Evolutionary conservation across 495 filamentous ascomycete species (phyloP).

Genomic region (Talaromyces liani): DNA sequence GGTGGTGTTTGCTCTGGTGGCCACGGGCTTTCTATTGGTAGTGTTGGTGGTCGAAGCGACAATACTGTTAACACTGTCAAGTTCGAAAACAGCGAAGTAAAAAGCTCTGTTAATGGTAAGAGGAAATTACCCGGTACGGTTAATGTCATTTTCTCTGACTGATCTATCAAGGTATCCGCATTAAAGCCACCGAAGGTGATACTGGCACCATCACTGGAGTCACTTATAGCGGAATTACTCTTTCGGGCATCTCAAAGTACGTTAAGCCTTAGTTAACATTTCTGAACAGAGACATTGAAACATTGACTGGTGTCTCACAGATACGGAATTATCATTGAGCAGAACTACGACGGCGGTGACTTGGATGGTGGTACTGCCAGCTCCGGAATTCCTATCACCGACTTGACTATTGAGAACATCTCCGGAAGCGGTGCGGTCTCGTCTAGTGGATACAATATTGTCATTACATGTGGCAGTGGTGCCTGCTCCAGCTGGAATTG

Average conservation of each 20-base stretch:
- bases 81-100: slow-evolving; percentile 16
- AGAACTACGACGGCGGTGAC: slow-evolving; percentile 53
- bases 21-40: slow-evolving; percentile 36
- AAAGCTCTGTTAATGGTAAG: slow-evolving; percentile 13
- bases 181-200: slow-evolving; percentile 19
- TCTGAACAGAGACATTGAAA: not conserved
- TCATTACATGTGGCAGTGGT: slow-evolving; percentile 41
- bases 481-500: slow-evolving; percentile 38
- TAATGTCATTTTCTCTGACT: not conserved
- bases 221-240: slow-evolving; percentile 19
- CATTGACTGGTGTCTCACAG: slow-evolving; percentile 17
- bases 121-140: not conserved
- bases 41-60: slow-evolving; percentile 39
- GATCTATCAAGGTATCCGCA: slow-evolving; percentile 18
- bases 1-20: slow-evolving; percentile 33
- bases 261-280: not conserved
- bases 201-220: slow-evolving; percentile 19
- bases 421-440: slow-evolving; percentile 33
- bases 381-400: slow-evolving; percentile 50
- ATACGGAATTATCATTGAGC: slow-evolving; percentile 57
- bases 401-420: slow-evolving; percentile 38
- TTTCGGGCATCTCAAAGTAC: slow-evolving; percentile 16
- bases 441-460: slow-evolving; percentile 33
- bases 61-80: slow-evolving; percentile 22
- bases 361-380: slow-evolving; percentile 44